phyloP scores from a whole-genome alignment of 208 protist genomes.

The Leishmania amazonensis region DNA sequence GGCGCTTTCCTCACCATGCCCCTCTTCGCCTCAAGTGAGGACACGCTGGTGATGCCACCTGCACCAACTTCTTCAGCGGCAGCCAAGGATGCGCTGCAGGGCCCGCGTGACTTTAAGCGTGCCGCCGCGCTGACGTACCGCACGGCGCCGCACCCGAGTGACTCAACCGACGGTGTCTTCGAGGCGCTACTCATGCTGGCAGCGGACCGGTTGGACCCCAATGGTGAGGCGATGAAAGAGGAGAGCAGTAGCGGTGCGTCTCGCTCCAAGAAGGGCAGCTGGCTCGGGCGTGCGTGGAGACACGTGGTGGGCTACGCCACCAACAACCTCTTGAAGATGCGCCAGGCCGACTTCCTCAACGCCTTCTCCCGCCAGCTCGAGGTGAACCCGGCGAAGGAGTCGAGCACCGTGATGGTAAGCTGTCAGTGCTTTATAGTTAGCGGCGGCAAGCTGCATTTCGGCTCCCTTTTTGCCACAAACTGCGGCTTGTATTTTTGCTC shows the following conservation, averaged over 20 bases:
- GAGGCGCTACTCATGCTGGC: slow-evolving; percentile 30
- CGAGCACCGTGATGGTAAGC: slow-evolving; percentile 47
- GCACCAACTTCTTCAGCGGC: background rate
- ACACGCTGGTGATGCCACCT: background rate
- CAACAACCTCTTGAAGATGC: slow-evolving; percentile 16
- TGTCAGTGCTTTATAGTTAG: slow-evolving; percentile 54
- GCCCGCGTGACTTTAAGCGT: slow-evolving; percentile 22
- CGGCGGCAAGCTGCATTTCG: slow-evolving; percentile 33
- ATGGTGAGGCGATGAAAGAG: slow-evolving; percentile 1
- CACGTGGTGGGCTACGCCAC: slow-evolving; percentile 23
- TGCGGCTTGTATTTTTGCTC: slow-evolving; percentile 56
- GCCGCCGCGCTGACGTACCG: slow-evolving; percentile 57
- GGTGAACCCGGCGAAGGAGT: slow-evolving; percentile 31
- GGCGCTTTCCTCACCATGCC: background rate
- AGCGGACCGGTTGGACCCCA: slow-evolving; percentile 15
- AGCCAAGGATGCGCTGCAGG: slow-evolving; percentile 5
- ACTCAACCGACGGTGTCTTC: slow-evolving; percentile 33
- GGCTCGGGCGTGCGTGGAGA: slow-evolving; percentile 38
- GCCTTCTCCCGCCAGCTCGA: slow-evolving; percentile 65
- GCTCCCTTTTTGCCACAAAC: slow-evolving; percentile 50
- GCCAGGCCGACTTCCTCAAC: slow-evolving; percentile 40
- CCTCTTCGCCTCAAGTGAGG: background rate
- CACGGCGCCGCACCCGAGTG: slow-evolving; percentile 48
- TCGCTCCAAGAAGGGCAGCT: background rate
- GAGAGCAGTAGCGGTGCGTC: background rate